These are phyloP conservation scores for Orbilia blumenaviensis DNA, from an alignment of 2,329 filamentous ascomycete species.

Conservation along the genomic window DNA sequence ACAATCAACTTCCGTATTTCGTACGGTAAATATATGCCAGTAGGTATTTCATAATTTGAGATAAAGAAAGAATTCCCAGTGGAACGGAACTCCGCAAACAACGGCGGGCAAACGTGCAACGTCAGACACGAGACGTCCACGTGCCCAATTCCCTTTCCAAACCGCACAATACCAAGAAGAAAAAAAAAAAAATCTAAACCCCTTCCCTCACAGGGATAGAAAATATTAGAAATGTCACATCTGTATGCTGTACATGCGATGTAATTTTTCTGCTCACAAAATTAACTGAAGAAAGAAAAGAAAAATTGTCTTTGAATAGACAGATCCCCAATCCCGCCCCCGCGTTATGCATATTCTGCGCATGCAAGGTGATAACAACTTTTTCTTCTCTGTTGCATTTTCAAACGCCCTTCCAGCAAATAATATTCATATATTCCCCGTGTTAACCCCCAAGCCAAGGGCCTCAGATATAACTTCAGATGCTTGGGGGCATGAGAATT, in stretches of 20 bases:
- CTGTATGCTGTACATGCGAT: no score
- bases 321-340: background rate
- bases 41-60: no score
- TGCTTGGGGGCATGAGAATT: background rate
- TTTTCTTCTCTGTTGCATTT: background rate
- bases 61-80: background rate
- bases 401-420: background rate
- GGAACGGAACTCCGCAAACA: constrained; percentile 13
- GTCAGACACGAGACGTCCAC: constrained; percentile 10
- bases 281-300: background rate
- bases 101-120: background rate
- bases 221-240: background rate
- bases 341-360: constrained; percentile 13
- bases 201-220: background rate
- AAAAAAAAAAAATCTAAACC: background rate
- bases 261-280: no score
- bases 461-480: constrained; percentile 11
- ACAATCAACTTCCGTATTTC: constrained; percentile 10
- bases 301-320: constrained; percentile 9
- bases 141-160: constrained; percentile 3
- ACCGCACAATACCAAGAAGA: background rate
- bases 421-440: constrained; percentile 7
- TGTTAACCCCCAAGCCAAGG: constrained; percentile 15
- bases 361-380: constrained; percentile 13
- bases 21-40: background rate